These are phyloP conservation scores for Zoysia matrella DNA, from an alignment of 202 grass and related monocot genomes.

Conservation along the genomic window DNA sequence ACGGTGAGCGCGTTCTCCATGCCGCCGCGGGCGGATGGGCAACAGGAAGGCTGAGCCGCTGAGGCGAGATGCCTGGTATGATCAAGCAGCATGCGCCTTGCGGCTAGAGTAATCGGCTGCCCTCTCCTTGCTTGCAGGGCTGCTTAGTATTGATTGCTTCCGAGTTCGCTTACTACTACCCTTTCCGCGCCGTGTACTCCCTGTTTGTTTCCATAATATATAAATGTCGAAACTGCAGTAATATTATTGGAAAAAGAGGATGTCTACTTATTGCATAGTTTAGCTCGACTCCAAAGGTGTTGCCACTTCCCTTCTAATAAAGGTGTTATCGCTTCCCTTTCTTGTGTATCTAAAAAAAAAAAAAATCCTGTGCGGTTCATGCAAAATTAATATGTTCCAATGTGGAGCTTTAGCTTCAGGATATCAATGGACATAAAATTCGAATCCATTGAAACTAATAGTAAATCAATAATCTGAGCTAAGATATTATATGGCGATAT, in stretches of 20 bases:
- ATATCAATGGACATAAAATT: too few relatives aligned
- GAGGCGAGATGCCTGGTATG: neutral
- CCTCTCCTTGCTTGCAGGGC: neutral
- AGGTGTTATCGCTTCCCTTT: neutral
- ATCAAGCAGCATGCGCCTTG: constrained; percentile 21
- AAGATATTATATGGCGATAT: too few relatives aligned
- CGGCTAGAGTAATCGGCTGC: constrained; percentile 25
- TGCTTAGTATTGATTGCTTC: too few relatives aligned
- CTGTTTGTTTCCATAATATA: neutral
- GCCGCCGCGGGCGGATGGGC: constrained; percentile 42
- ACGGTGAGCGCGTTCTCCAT: constrained; percentile 68
- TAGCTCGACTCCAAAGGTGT: neutral
- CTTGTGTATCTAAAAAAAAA: too few relatives aligned
- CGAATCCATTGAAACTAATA: too few relatives aligned
- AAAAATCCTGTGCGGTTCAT: too few relatives aligned
- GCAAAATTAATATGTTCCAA: too few relatives aligned
- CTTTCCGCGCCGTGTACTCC: too few relatives aligned
- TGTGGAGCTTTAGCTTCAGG: too few relatives aligned
- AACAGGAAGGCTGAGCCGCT: constrained; percentile 40
- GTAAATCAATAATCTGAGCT: too few relatives aligned
- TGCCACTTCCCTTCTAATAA: too few relatives aligned
- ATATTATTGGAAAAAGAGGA: neutral
- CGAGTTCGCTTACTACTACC: too few relatives aligned
- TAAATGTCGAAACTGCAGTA: constrained; percentile 26
- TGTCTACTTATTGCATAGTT: neutral